phyloP scores from a whole-genome alignment of 2,329 filamentous ascomycete species.

The Monilinia laxa region DNA sequence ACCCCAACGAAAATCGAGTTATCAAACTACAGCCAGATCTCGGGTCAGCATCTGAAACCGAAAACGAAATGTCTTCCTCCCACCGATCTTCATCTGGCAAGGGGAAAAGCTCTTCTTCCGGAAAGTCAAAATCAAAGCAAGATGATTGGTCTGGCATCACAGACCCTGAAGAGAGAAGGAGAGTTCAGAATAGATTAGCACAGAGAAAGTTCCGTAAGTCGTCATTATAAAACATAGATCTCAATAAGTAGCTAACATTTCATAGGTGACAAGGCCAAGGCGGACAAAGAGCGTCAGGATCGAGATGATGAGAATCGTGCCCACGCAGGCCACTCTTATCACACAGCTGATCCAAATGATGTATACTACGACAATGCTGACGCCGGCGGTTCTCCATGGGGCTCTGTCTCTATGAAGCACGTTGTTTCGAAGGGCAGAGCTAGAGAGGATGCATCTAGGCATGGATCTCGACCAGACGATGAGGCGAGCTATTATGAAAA shows the following conservation, averaged over 20 bases:
- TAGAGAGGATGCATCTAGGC: conserved; percentile 46
- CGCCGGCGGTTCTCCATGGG: conserved; percentile 70
- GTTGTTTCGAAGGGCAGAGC: conserved; percentile 47
- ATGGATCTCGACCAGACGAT: conserved; percentile 39
- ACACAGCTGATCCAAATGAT: conserved; percentile 57
- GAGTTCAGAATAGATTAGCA: conserved; percentile 74
- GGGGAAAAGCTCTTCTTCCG: conserved; percentile 31
- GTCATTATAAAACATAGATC: neutral
- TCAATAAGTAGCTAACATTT: conserved; percentile 20
- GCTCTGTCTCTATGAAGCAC: conserved; percentile 61
- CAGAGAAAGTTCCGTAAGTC: conserved; percentile 73
- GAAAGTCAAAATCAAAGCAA: conserved; percentile 45
- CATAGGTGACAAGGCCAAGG: conserved; percentile 67
- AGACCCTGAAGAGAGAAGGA: conserved; percentile 68
- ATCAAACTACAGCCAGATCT: conserved; percentile 22
- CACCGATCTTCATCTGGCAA: conserved; percentile 35
- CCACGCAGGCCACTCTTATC: conserved; percentile 64
- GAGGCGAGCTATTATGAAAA: conserved; percentile 32
- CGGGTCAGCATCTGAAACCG: conserved; percentile 34
- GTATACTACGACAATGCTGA: conserved; percentile 51
- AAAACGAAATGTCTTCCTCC: conserved; percentile 38
- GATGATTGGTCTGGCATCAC: conserved; percentile 70
- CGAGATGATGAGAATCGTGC: conserved; percentile 63
- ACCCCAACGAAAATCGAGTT: conserved; percentile 32
- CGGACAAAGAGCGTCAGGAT: conserved; percentile 64